Evolutionary conservation across 2,329 filamentous ascomycete genomes (phyloP), one percentile per base, ranked within the genome.

Genomic region (Microdochium nivale): DNA sequence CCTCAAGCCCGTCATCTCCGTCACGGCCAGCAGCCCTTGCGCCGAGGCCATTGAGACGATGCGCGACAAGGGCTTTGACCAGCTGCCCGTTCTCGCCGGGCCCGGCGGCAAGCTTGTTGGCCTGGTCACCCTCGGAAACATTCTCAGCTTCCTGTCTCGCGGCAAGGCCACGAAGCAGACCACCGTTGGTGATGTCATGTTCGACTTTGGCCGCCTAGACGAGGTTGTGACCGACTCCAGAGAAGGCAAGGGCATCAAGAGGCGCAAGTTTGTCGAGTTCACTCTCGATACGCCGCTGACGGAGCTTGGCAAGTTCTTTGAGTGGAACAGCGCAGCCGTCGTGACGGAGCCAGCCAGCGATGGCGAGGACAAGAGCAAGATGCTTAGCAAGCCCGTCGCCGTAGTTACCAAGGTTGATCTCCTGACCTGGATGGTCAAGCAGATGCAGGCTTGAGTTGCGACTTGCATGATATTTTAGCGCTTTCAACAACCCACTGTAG

Each of bases 41-140:
- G 80, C 88, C 56, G 88, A 92, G 58, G 94, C 95, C 50, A 90
- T 97, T 58, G 94, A 99, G 74, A 91, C 88, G 55, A 97, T 99
- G 94, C 89, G 92, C 59, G 94, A 99, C 65, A 95, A 94, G 74
- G 90, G 90, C 56, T 99, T 96, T 67, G 95, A 99, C 65, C 95
- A 99, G 72, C 86, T 99, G 43, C 94, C 94, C 44, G 94, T 99
- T 16, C 84, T 95, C 9, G 78, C 84, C 1, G 73, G 83, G 19
- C 80, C 79, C 3, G 83, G 83, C 55, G 80, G 70, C 56, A 84
- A 83, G 62, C 86, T 99, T 7, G 90, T 95, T 49, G 94, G 94
- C 32, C 82, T 99, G 7, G 88, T 99, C 37, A 99, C 94, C 0
- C 82, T 99, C 25, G 94, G 95, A 46, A 97, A 99, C 70, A 78